phyloP scores from a whole-genome alignment of 345 rosid genomes.

The Murraya koenigii region DNA sequence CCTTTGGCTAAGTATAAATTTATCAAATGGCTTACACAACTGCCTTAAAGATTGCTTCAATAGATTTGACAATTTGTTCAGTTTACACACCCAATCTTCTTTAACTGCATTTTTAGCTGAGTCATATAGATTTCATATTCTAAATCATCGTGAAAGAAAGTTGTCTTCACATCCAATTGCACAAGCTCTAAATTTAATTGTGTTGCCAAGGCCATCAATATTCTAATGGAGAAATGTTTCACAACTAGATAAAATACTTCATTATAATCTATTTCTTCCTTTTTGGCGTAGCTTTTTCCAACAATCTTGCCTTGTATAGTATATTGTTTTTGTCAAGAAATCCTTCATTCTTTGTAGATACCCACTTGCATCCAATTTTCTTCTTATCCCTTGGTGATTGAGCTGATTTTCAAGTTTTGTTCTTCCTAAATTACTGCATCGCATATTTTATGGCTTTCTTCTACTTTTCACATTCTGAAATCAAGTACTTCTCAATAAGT shows the following conservation, averaged over 20 bases:
- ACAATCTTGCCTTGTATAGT: not conserved
- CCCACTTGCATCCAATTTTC: not conserved
- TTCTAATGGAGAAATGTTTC: not conserved
- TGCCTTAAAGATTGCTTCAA: not conserved
- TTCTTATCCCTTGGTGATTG: not conserved
- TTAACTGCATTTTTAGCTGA: not conserved
- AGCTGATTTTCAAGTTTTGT: not conserved
- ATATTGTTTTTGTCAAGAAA: not conserved
- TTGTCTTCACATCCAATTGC: not conserved
- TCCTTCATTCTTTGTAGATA: not conserved
- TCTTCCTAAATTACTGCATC: not conserved
- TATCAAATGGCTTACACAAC: not conserved
- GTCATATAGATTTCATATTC: not conserved
- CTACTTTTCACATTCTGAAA: not conserved
- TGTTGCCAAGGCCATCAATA: not conserved
- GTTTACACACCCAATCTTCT: not conserved
- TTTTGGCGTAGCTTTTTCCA: not conserved
- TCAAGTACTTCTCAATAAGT: too few relatives aligned
- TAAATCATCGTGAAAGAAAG: too few relatives aligned
- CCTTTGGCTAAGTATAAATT: not conserved
- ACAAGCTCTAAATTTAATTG: not conserved
- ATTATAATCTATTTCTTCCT: too few relatives aligned
- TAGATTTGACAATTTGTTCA: not conserved
- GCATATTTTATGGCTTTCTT: not conserved
- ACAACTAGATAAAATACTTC: not conserved